Conservation (phyloP, 1,139 yeast species). For the Geotrichum cucujoidarum region DNA sequence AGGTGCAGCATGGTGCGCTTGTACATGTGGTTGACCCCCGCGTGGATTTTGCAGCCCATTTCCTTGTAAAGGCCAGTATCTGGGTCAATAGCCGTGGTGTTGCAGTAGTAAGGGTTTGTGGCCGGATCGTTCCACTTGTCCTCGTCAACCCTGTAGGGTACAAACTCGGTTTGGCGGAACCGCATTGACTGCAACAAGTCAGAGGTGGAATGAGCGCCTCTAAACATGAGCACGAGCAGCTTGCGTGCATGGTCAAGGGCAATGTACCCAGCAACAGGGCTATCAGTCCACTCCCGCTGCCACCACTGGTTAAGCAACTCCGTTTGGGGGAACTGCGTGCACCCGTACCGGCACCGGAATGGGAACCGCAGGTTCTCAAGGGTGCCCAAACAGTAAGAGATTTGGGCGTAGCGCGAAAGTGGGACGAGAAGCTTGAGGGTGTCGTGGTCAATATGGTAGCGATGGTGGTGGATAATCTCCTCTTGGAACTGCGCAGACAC, state of each 20-base stretch:
- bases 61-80: conserved; percentile 35
- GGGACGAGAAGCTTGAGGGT: conserved; percentile 18
- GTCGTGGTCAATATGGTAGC: conserved; percentile 17
- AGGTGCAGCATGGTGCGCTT: conserved; percentile 39
- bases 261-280: conserved; percentile 31
- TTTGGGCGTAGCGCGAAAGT: conserved; percentile 20
- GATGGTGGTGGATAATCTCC: conserved; percentile 4
- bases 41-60: conserved; percentile 51
- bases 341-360: conserved; percentile 21
- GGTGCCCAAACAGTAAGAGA: conserved; percentile 21
- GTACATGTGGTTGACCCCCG: conserved; percentile 45
- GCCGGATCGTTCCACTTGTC: conserved; percentile 1
- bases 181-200: conserved; percentile 46
- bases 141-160: conserved; percentile 6
- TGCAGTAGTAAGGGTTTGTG: conserved; percentile 42
- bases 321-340: conserved; percentile 20
- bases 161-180: conserved; percentile 10
- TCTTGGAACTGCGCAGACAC: no score
- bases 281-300: conserved; percentile 7
- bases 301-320: conserved; percentile 19
- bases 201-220: conserved; percentile 54
- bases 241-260: conserved; percentile 42
- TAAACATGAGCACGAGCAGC: conserved; percentile 44
- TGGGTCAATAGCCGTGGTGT: conserved; percentile 43
- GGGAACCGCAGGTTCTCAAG: conserved; percentile 16